phyloP scores from a whole-genome alignment of 225 moss, liverwort and hornwort genomes.

The Ulota crispa region DNA sequence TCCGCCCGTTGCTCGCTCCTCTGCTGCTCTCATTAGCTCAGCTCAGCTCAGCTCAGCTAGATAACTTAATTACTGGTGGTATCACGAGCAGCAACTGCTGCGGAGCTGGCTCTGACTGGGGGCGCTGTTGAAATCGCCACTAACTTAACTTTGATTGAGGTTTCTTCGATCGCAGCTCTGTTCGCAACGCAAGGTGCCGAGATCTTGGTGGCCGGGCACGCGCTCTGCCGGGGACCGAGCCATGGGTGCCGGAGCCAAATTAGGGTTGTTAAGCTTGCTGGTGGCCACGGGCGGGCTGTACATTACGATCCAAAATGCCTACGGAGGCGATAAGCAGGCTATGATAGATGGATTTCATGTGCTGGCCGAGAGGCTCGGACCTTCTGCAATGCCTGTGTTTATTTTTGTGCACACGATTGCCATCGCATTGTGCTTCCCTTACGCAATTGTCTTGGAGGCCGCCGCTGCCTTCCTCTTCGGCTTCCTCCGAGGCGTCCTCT shows the following conservation, averaged over 20 bases:
- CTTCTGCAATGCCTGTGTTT: constrained; percentile 85
- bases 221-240: background rate
- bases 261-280: constrained; percentile 52
- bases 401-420: constrained; percentile 76
- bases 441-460: constrained; percentile 87
- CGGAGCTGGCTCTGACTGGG: background rate
- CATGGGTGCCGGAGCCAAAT: constrained; percentile 59
- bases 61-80: too few relatives aligned
- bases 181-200: background rate
- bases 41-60: background rate
- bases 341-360: constrained; percentile 57
- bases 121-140: background rate
- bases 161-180: background rate
- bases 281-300: constrained; percentile 56
- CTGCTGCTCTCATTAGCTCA: background rate
- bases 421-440: constrained; percentile 91
- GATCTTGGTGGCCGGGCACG: background rate
- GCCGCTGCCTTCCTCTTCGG: constrained; percentile 84
- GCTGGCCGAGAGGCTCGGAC: constrained; percentile 58
- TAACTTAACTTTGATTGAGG: background rate
- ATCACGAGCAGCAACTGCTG: background rate
- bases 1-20: background rate
- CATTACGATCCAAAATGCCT: constrained; percentile 45
- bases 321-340: constrained; percentile 68
- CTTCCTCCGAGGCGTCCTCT: constrained; percentile 74